phyloP scores from a whole-genome alignment of 2,329 filamentous ascomycete species.

The Scedosporium minutisporum region DNA sequence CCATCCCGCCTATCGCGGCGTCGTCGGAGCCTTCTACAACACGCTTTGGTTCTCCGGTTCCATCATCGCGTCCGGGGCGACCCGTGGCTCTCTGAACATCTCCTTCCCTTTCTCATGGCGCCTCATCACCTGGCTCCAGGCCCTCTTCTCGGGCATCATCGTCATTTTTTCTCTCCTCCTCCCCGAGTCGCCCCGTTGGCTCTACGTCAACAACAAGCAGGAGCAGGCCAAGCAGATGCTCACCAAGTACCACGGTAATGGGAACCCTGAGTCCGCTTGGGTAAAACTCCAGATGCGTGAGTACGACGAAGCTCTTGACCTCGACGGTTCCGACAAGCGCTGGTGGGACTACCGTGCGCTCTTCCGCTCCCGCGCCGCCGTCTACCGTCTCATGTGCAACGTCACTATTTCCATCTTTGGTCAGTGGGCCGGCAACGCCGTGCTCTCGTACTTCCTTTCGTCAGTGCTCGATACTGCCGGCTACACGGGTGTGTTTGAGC shows the following conservation, averaged over 20 bases:
- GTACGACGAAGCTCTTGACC: constrained; percentile 30
- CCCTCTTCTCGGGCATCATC: constrained; percentile 30
- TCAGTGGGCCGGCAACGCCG: constrained; percentile 35
- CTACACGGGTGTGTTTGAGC: constrained; percentile 24
- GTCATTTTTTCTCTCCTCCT: constrained; percentile 24
- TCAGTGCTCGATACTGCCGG: constrained; percentile 42
- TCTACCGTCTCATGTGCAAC: constrained; percentile 31
- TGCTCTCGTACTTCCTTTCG: constrained; percentile 38
- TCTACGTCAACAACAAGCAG: constrained; percentile 28
- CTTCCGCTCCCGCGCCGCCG: constrained; percentile 28
- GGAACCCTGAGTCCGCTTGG: constrained; percentile 32
- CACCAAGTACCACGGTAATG: constrained; percentile 33
- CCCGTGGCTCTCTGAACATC: constrained; percentile 31
- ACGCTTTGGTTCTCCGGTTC: constrained; percentile 32
- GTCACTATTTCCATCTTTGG: constrained; percentile 31
- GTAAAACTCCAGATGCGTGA: constrained; percentile 34
- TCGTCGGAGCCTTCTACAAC: constrained; percentile 48
- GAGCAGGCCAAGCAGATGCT: constrained; percentile 25
- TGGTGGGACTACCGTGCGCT: constrained; percentile 39
- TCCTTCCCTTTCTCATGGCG: constrained; percentile 28
- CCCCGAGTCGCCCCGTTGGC: constrained; percentile 33
- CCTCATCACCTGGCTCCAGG: constrained; percentile 33
- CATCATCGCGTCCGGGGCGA: constrained; percentile 35
- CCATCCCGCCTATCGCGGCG: constrained; percentile 52
- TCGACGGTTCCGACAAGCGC: constrained; percentile 33